These are phyloP conservation scores for Fomitopsis pinicola DNA, from an alignment of 1,284 basidiomycete genomes.

Conservation along the genomic window DNA sequence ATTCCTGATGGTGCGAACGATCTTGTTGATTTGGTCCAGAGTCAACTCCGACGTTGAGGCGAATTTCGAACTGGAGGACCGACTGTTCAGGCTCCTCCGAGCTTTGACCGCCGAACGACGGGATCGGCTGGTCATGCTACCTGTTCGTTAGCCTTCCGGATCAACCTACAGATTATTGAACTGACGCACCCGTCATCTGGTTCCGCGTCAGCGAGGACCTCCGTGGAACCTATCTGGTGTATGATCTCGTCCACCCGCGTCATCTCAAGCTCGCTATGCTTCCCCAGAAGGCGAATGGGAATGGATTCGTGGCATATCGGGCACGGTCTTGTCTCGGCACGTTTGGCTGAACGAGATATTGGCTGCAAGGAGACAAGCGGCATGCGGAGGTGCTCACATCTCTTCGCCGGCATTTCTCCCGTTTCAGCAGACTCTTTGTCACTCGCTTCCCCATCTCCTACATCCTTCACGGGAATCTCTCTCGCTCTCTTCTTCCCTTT, in stretches of 20 bases:
- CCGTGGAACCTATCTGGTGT: slow-evolving; percentile 50
- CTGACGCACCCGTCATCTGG: slow-evolving; percentile 44
- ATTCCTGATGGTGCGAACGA: slow-evolving; percentile 53
- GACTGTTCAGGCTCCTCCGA: slow-evolving; percentile 43
- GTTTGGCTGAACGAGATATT: slow-evolving; percentile 42
- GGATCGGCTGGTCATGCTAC: slow-evolving; percentile 18
- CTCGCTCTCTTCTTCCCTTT: slow-evolving; percentile 21
- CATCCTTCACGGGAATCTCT: slow-evolving; percentile 9
- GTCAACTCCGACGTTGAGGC: slow-evolving; percentile 28
- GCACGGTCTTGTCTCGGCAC: slow-evolving; percentile 67
- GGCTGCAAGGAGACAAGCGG: neutral
- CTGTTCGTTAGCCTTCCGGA: neutral
- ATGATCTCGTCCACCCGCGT: slow-evolving; percentile 66
- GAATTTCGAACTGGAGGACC: slow-evolving; percentile 19
- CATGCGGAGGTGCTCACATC: slow-evolving; percentile 15
- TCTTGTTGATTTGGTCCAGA: slow-evolving; percentile 44
- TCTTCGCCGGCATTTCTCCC: slow-evolving; percentile 22
- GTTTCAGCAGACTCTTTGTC: neutral
- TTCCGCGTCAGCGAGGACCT: slow-evolving; percentile 35
- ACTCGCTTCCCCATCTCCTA: slow-evolving; percentile 4
- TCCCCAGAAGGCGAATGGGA: slow-evolving; percentile 59
- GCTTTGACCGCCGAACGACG: slow-evolving; percentile 65
- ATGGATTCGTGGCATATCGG: slow-evolving; percentile 70
- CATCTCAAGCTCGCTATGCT: slow-evolving; percentile 60
- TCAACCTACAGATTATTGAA: neutral